phyloP scores from a whole-genome alignment of 495 filamentous ascomycete species.

The Cudoniella acicularis region DNA sequence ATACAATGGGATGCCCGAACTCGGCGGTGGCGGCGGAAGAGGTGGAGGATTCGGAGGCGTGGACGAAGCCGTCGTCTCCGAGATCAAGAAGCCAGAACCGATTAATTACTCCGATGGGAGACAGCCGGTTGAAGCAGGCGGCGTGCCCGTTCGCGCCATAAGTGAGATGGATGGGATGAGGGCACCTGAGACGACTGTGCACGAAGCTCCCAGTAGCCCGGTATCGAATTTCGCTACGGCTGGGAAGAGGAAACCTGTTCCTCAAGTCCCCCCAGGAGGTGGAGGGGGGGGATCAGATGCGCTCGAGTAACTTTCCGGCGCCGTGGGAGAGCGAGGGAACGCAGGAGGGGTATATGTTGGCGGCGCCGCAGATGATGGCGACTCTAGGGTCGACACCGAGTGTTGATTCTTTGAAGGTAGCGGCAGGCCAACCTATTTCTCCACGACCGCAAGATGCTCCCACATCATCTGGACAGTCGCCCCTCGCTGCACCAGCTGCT shows the following conservation, averaged over 20 bases:
- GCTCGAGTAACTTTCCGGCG: too few species aligned
- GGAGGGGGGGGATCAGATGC: too few species aligned
- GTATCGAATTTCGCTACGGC: not conserved
- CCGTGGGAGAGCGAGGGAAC: not conserved
- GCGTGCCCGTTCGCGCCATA: not conserved
- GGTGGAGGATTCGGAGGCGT: not conserved
- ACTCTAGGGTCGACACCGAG: not conserved
- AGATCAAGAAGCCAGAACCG: not conserved
- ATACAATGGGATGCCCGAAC: not conserved
- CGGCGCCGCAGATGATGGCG: not conserved
- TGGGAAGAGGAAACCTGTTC: not conserved
- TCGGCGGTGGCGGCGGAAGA: not conserved
- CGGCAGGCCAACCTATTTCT: not conserved
- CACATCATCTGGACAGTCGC: not conserved
- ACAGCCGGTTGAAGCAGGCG: not conserved
- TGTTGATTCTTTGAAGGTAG: not conserved
- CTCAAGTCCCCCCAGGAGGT: not conserved
- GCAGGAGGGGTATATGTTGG: not conserved
- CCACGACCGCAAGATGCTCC: not conserved
- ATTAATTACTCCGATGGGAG: not conserved
- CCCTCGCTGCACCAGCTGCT: not conserved
- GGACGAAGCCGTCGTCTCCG: not conserved
- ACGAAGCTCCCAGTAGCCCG: not conserved
- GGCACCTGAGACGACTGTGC: not conserved
- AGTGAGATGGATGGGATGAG: not conserved